phyloP scores from a whole-genome alignment of 768 basidiomycete genomes.

The Tricholoma hemisulphureum region DNA sequence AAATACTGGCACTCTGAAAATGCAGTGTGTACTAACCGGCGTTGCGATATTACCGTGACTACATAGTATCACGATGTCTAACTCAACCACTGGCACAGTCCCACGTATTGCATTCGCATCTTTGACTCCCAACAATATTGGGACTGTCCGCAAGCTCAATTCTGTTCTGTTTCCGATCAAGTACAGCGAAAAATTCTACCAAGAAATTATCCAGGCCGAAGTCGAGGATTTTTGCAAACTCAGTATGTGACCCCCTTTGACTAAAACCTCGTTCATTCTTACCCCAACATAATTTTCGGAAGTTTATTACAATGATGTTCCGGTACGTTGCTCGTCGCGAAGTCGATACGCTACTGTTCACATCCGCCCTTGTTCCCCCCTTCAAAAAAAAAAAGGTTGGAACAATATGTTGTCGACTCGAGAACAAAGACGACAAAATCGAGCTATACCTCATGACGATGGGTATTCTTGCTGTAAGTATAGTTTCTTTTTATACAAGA shows the following conservation, averaged over 20 bases:
- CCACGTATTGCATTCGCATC: constrained; percentile 68
- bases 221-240: constrained; percentile 87
- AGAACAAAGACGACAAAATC: constrained; percentile 56
- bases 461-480: constrained; percentile 81
- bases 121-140: constrained; percentile 79
- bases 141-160: constrained; percentile 67
- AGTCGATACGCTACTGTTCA: background rate
- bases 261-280: background rate
- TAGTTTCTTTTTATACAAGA: constrained; percentile 3
- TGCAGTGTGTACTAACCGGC: too few relatives aligned
- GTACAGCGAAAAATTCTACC: constrained; percentile 87
- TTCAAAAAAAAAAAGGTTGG: too few relatives aligned
- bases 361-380: constrained; percentile 18
- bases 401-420: constrained; percentile 82
- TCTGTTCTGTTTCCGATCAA: constrained; percentile 86
- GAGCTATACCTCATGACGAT: constrained; percentile 87
- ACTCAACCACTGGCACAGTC: constrained; percentile 14
- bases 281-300: background rate
- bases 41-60: too few relatives aligned
- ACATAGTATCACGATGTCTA: too few relatives aligned
- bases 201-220: constrained; percentile 72
- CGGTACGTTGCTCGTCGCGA: constrained; percentile 38
- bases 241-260: constrained; percentile 45
- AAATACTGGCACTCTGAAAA: too few relatives aligned
- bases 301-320: constrained; percentile 95